These are phyloP conservation scores for Sporothrix brasiliensis DNA, from an alignment of 2,329 filamentous ascomycete genomes.

Conservation along the genomic window DNA sequence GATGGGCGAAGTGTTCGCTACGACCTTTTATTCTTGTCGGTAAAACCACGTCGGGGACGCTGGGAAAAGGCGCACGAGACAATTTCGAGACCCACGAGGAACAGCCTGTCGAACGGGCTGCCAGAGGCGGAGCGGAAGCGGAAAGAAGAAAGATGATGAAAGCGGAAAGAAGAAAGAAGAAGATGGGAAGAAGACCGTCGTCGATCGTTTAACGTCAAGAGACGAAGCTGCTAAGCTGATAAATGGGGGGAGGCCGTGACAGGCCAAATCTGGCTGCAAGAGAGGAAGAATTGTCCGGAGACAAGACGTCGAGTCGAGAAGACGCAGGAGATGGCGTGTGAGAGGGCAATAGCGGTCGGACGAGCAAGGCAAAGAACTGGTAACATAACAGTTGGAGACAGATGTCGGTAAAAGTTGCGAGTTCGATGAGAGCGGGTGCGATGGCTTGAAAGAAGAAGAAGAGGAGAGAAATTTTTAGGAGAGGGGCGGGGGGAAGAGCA, in stretches of 20 bases:
- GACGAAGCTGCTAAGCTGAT: constrained; percentile 20
- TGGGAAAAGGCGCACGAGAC: neutral
- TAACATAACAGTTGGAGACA: neutral
- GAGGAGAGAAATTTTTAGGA: neutral
- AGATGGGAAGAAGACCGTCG: constrained; percentile 8
- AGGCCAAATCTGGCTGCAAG: constrained; percentile 2
- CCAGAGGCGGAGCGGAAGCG: constrained; percentile 9
- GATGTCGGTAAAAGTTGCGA: neutral
- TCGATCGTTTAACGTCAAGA: constrained; percentile 21
- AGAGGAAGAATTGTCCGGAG: neutral
- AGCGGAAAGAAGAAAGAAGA: constrained; percentile 6
- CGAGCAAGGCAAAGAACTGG: neutral
- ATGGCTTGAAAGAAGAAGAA: neutral
- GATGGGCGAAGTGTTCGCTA: neutral
- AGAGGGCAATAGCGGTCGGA: constrained; percentile 17
- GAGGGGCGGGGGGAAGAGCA: neutral
- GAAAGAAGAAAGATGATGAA: neutral
- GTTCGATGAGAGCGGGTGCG: neutral
- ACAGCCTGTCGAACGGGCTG: constrained; percentile 4
- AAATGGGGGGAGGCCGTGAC: neutral
- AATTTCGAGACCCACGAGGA: neutral
- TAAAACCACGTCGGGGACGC: neutral
- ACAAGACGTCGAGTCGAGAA: constrained; percentile 1
- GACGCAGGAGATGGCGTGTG: neutral
- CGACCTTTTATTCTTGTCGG: neutral